phyloP scores from a whole-genome alignment of 2,329 filamentous ascomycete genomes.

The Coleophoma eucalyptorum region DNA sequence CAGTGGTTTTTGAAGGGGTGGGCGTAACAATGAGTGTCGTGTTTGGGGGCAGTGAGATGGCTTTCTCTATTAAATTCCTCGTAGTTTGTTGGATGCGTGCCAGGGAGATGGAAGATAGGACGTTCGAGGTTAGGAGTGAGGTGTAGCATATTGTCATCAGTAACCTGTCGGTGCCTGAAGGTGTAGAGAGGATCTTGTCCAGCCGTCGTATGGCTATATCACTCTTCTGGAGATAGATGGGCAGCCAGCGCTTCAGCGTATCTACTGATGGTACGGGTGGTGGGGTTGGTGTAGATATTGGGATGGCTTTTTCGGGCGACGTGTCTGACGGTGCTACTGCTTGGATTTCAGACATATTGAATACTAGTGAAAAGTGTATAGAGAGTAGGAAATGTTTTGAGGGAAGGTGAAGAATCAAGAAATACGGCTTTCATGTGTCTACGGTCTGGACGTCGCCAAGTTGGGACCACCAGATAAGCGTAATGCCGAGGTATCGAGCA shows the following conservation, averaged over 20 bases:
- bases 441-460: background rate
- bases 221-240: conserved; percentile 26
- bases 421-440: background rate
- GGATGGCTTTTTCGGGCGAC: conserved; percentile 11
- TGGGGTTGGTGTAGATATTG: conserved; percentile 9
- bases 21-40: conserved; percentile 38
- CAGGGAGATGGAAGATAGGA: conserved; percentile 49
- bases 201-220: conserved; percentile 42
- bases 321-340: conserved; percentile 16
- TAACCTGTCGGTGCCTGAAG: conserved; percentile 64
- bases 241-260: conserved; percentile 22
- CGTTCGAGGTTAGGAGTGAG: conserved; percentile 49
- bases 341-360: conserved; percentile 21
- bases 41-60: conserved; percentile 46
- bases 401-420: background rate
- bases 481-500: no score
- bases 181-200: conserved; percentile 62
- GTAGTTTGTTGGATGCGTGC: conserved; percentile 52
- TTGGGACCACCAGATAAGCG: background rate
- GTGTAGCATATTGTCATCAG: conserved; percentile 68
- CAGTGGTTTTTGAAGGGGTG: conserved; percentile 10
- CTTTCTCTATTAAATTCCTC: conserved; percentile 47
- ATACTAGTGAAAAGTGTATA: background rate
- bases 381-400: background rate
- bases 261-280: conserved; percentile 12